Percentiles rank a stretch among this genome's conserved stretches.
Evolutionary conservation across 495 filamentous ascomycete genomes (phyloP).

Genomic region (Paragyromitra xinjiangensis): DNA sequence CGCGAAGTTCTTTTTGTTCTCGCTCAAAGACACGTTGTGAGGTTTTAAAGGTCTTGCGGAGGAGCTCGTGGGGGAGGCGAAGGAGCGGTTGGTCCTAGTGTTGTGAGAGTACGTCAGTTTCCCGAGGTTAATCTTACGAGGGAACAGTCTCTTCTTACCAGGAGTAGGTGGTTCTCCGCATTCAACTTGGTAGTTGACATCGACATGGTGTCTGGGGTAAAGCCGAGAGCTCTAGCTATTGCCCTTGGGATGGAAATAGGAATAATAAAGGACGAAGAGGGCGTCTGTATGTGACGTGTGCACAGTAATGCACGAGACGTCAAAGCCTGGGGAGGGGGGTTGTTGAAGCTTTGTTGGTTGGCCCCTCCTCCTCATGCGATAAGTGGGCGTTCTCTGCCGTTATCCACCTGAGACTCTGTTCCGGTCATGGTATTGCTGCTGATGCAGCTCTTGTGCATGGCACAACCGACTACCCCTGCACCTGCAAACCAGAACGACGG

Average conservation of each 20-base stretch:
- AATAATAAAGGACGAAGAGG: constrained; percentile 6
- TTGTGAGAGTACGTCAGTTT: constrained; percentile 31
- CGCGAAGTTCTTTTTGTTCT: constrained; percentile 74
- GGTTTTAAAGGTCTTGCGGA: constrained; percentile 90
- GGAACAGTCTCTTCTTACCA: constrained; percentile 62
- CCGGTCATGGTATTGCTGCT: not conserved
- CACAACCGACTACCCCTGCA: constrained; percentile 7
- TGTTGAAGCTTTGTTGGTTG: not conserved
- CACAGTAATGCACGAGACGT: not conserved
- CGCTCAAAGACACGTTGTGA: constrained; percentile 84
- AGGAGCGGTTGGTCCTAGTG: constrained; percentile 91
- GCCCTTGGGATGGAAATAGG: not conserved
- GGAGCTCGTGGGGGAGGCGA: constrained; percentile 86
- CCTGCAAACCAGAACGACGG: not conserved
- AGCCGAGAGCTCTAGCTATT: not conserved
- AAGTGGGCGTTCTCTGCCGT: constrained; percentile 13
- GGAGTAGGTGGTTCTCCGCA: constrained; percentile 74
- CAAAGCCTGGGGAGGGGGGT: not conserved
- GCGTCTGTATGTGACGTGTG: not conserved
- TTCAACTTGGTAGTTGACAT: constrained; percentile 72
- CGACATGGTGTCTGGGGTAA: constrained; percentile 37
- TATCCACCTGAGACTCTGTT: constrained; percentile 15
- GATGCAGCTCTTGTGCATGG: constrained; percentile 16
- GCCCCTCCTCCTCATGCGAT: constrained; percentile 25
- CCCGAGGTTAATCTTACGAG: constrained; percentile 24